Base-by-base conservation (phyloP, 2,329 filamentous ascomycete genomes). In the Aphanoascus verrucosus region DNA sequence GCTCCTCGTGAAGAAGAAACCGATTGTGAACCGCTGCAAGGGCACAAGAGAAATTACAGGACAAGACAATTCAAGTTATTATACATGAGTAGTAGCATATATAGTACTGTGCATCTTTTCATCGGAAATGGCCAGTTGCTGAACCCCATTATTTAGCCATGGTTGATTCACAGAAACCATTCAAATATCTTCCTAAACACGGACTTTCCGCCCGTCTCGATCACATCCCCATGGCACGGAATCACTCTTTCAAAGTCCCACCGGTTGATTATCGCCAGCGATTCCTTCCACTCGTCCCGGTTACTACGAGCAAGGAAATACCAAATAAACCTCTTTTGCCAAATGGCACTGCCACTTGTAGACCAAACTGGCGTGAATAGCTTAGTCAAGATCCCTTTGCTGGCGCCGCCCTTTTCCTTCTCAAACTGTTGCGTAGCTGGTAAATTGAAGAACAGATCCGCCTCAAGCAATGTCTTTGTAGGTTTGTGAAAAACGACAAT, bases 191-290 rank as follows among this genome's bases (percentile, higher is more conserved):
- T 87, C 62, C 78, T 73, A 60, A 91, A 94, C 14, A 86, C 74
- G 9, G 77, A 78, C 75, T 94, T 95, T 8, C 79, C 89, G 2
- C 76, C 79, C 1, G 66, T 77, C 67, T 93, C 84, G 59, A 97
- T 82, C 14, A 86, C 83, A 71, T 98, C 93, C 7, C 93, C 93
- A 70, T 98, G 93, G 67, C 91, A 97, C 0, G 91, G 89, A 56
- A 98, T 83, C 49, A 97, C 76, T 38, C 83, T 83, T 59, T 84
- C 80, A 66, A 96, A 95, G 55, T 91, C 84, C 91, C 91, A 98
- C 52, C 69, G 66, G 51, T 82, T 75, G 58, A 97, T 91, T 56
- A 77, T 77, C 60, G 69, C 72, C 40, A 88, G 72, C 60, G 84
- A 89, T 57, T 81, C 75, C 58, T 82, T 83, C 68, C 89, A 94